These are phyloP conservation scores for Erythrophleum ivorense DNA, from an alignment of 331 rosid species.

Conservation along the genomic window DNA sequence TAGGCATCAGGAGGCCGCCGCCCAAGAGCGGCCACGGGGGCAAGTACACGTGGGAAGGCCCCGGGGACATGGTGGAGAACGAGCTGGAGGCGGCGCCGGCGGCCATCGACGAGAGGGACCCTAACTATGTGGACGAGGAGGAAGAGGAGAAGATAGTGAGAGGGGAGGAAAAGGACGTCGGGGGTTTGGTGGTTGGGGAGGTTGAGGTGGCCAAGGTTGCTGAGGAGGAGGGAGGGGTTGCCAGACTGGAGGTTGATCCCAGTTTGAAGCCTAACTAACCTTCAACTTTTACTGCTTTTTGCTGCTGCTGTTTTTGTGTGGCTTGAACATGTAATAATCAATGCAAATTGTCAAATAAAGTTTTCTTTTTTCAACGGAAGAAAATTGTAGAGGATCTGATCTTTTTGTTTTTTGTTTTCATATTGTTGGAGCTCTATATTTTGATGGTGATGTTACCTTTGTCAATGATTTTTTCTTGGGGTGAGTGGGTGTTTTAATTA, in stretches of 20 bases:
- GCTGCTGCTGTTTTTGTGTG: background rate
- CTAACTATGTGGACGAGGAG: slow-evolving; percentile 75
- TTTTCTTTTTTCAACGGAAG: too few species aligned
- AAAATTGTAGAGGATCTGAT: too few species aligned
- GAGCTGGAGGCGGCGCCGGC: slow-evolving; percentile 54
- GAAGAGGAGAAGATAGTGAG: slow-evolving; percentile 1
- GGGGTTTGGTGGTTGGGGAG: slow-evolving; percentile 59
- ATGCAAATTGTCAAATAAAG: background rate
- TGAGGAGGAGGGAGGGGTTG: slow-evolving; percentile 51
- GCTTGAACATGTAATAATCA: background rate
- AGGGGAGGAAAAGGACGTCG: slow-evolving; percentile 42
- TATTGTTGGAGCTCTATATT: background rate
- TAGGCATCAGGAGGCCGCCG: slow-evolving; percentile 54
- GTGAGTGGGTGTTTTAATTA: too few species aligned
- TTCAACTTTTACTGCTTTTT: background rate
- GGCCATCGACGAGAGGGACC: slow-evolving; percentile 78
- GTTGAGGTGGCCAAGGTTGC: slow-evolving; percentile 68
- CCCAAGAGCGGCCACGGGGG: slow-evolving; percentile 83
- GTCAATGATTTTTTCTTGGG: too few species aligned
- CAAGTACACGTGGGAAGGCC: slow-evolving; percentile 94
- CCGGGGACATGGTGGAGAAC: slow-evolving; percentile 48
- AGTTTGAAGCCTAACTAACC: slow-evolving; percentile 28
- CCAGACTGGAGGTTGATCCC: slow-evolving; percentile 74
- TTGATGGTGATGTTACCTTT: too few species aligned
- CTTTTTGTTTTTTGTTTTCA: background rate